Conservation (phyloP, 805 yeast species). For the Candida sakaeoensis region DNA sequence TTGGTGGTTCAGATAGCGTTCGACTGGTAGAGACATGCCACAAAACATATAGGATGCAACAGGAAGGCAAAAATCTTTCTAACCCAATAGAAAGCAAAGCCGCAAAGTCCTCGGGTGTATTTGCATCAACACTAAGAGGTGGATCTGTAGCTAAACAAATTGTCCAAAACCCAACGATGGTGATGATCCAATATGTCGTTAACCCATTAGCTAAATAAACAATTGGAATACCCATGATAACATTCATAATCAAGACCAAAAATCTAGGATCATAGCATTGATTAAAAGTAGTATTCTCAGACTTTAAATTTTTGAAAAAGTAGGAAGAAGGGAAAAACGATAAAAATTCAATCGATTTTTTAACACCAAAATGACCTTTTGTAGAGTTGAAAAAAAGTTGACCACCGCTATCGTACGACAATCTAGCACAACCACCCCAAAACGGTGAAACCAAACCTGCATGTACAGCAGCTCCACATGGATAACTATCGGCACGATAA, state of each 20-base stretch:
- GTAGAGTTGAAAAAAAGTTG: slow-evolving; percentile 42
- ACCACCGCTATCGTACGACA: slow-evolving; percentile 55
- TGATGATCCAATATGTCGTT: slow-evolving; percentile 52
- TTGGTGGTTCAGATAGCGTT: slow-evolving; percentile 34
- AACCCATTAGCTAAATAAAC: slow-evolving; percentile 47
- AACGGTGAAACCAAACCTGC: slow-evolving; percentile 72
- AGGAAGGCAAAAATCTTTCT: slow-evolving; percentile 69
- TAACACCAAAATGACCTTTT: slow-evolving; percentile 51
- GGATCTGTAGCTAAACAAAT: slow-evolving; percentile 74
- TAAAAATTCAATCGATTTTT: slow-evolving; percentile 54
- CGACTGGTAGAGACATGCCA: slow-evolving; percentile 56
- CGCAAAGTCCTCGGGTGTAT: slow-evolving; percentile 51
- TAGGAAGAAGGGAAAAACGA: slow-evolving; percentile 76
- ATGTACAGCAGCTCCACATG: slow-evolving; percentile 89
- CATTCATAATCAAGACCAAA: slow-evolving; percentile 51
- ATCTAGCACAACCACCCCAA: slow-evolving; percentile 74
- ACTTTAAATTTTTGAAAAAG: slow-evolving; percentile 46
- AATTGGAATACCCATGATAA: slow-evolving; percentile 60
- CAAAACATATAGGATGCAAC: slow-evolving; percentile 65
- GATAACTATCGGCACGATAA: slow-evolving; percentile 83
- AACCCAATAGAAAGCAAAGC: slow-evolving; percentile 66
- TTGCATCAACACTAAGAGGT: slow-evolving; percentile 58
- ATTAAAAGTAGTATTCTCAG: slow-evolving; percentile 17
- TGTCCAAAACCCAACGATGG: slow-evolving; percentile 79
- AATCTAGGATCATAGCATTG: slow-evolving; percentile 73